Evolutionary conservation across 108 stramenopile species (phyloP), one percentile per base, ranked within the genome.

Genomic region (Epipyxis sp.): DNA sequence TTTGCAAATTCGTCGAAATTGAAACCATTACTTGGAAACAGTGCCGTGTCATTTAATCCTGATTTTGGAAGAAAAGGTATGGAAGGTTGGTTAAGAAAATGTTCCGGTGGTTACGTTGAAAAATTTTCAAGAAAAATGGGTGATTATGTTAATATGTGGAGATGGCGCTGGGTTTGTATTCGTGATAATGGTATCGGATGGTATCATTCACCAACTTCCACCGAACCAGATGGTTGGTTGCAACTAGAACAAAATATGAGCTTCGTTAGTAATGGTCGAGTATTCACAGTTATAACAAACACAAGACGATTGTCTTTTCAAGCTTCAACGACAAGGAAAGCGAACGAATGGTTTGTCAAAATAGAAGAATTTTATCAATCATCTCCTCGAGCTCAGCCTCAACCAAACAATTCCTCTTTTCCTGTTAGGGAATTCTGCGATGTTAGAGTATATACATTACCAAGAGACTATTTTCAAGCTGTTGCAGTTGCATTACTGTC

Each of bases 31-130:
- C 44, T 39, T 54, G 71, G 42, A 74, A 10, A 16, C 10, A 54
- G 44, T 46, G n/a, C 27, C 27, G 50, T 74, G 40, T 74, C 71
- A 6, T 57, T 74, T 32, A 27, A 6, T 35, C 71, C 71, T 29
- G 46, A 74, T 6, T 57, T 74, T 6, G 71, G 71, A 74, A 39
- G 71, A 32, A 74, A 74, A 42, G 71, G 71, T 29, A 74, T 43
- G 43, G 71, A 74, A 37, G 71, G 71, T 6, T 74, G 25, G 3
- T 57, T 74, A 54, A 3, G 34, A 29, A 74, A 74, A 42, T 74
- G 13, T 35, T 74, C 71, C 16, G 71, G 71, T 74, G 71, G 71
- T 54, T 74, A 74, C 43, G 10, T 30, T 6, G 41, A 74, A 42
- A 37, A 37, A 32, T 74, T 54, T 39, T 74, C 71, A 29, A 16